Conservation (phyloP, 2,329 filamentous ascomycete genomes). For the Aspergillus cejpii region DNA sequence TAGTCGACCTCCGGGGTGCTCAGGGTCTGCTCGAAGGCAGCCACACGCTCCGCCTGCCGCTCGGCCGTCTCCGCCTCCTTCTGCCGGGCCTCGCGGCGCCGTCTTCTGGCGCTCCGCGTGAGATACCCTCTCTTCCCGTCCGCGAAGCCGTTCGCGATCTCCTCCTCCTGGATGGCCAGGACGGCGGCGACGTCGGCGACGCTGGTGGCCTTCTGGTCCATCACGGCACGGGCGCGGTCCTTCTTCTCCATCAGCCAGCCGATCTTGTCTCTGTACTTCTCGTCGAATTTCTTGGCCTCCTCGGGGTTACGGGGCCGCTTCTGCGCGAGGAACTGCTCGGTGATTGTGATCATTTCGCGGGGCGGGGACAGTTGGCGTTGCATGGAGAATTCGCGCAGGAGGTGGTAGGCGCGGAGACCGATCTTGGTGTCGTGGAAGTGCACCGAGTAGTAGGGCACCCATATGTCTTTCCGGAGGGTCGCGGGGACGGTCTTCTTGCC, state of each 20-base stretch:
- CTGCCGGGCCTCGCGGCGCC: slow-evolving; percentile 25
- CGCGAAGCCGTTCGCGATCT: slow-evolving; percentile 27
- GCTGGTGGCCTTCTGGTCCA: slow-evolving; percentile 59
- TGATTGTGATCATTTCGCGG: slow-evolving; percentile 39
- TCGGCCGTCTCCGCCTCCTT: slow-evolving; percentile 21
- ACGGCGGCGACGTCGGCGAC: slow-evolving; percentile 56
- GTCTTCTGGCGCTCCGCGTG: slow-evolving; percentile 26
- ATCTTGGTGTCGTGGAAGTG: slow-evolving; percentile 47
- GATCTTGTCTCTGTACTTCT: slow-evolving; percentile 38
- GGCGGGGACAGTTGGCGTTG: slow-evolving; percentile 52
- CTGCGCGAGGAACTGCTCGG: slow-evolving; percentile 38
- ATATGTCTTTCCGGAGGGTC: slow-evolving; percentile 55
- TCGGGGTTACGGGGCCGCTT: slow-evolving; percentile 36
- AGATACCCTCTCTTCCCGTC: slow-evolving; percentile 28
- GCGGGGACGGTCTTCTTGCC: slow-evolving; percentile 58
- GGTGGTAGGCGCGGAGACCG: slow-evolving; percentile 51
- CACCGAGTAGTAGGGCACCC: slow-evolving; percentile 54
- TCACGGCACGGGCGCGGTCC: slow-evolving; percentile 48
- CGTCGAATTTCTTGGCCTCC: slow-evolving; percentile 38
- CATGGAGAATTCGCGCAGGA: slow-evolving; percentile 54
- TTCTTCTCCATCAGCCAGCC: slow-evolving; percentile 44
- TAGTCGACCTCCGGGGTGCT: slow-evolving; percentile 18
- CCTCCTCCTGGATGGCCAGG: slow-evolving; percentile 44
- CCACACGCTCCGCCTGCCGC: slow-evolving; percentile 22
- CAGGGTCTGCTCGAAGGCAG: slow-evolving; percentile 13